A percentile compares a stretch with the other conserved stretches of the same genome.
Evolutionary conservation across 179 eudicot species (phyloP).

Genomic region (Actinidia arguta): DNA sequence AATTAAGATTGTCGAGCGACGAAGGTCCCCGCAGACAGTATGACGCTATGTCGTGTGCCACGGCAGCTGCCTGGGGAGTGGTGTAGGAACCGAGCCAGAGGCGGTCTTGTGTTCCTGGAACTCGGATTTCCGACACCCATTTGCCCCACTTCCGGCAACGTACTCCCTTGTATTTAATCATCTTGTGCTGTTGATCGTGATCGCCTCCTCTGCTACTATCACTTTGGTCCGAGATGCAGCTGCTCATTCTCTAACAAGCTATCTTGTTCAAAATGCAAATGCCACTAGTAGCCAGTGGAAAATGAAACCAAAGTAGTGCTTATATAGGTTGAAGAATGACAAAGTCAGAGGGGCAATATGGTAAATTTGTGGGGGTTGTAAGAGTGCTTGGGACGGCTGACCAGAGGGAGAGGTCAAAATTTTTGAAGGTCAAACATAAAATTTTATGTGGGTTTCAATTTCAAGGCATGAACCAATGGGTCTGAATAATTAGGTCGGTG

Average conservation of each 20-base stretch:
- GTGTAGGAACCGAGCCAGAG: conserved; percentile 53
- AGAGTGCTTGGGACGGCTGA: not conserved
- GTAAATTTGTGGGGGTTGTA: not conserved
- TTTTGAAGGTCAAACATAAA: conserved; percentile 18
- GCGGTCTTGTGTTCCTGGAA: conserved; percentile 42
- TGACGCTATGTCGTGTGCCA: conserved; percentile 42
- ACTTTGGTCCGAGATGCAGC: not conserved
- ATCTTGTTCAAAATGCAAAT: not conserved
- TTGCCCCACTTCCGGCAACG: conserved; percentile 52
- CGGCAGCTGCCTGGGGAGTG: conserved; percentile 46
- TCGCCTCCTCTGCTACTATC: conserved; percentile 17
- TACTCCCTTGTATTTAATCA: conserved; percentile 32
- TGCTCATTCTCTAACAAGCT: not conserved
- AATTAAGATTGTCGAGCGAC: conserved; percentile 28
- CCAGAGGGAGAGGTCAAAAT: not conserved
- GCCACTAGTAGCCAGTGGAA: not conserved
- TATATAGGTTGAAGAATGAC: conserved; percentile 29
- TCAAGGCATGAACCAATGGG: too few species aligned
- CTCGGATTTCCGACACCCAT: conserved; percentile 52
- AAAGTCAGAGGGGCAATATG: conserved; percentile 6
- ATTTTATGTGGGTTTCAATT: not conserved
- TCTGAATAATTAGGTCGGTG: not conserved
- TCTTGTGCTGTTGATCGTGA: not conserved
- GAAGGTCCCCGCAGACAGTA: conserved; percentile 36
- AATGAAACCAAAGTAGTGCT: not conserved